Evolutionary conservation across 1,139 yeast genomes (phyloP), one percentile per base, ranked within the genome.

Genomic region (Lodderomyces elongisporus): DNA sequence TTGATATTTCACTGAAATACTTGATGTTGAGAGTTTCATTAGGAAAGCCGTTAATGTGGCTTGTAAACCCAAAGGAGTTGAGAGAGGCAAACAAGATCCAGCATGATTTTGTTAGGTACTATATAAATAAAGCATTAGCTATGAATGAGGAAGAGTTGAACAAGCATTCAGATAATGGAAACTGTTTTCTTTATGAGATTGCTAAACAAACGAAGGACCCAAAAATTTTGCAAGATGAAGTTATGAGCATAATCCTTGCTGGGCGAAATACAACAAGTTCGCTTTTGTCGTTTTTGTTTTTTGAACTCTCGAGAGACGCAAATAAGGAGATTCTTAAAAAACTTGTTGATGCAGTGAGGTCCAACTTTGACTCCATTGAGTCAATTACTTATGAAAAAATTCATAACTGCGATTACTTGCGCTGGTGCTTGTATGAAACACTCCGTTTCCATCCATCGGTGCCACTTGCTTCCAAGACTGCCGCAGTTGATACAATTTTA

Each of bases 361-460:
- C 14, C 5, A 40, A 43, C 14, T 58, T 56, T 41, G 60, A 60
- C 10, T 30, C 37, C n/a, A 49, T 46, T 4, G 43, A 47, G 4
- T 45, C 42, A 4, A 60, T 68, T 30, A 58, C 74, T 4, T 74
- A 72, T 44, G 78, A 71, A 42, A 51, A 66, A 3, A 59, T 75
- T 40, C 41, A 71, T 49, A 58, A 60, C 37, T 66, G 72, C 47
- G 60, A 57, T 30, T 70, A 70, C 44, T 58, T 72, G 39, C 59
- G 60, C 56, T 67, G 23, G 31, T 66, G 70, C 28, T 47, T 75
- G 30, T 71, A 70, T 46, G 81, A 75, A 49, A 56, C 61, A 2
- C 60, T 75, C 39, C 58, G 81, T 40, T 46, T 74, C 44, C 71
- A 71, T 44, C 81, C 81, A 6, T 59, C 71, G 5, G 79, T 75